Evolutionary conservation across 192 early-diverging fungal species (phyloP).

Genomic region (Coemansia aciculifera): DNA sequence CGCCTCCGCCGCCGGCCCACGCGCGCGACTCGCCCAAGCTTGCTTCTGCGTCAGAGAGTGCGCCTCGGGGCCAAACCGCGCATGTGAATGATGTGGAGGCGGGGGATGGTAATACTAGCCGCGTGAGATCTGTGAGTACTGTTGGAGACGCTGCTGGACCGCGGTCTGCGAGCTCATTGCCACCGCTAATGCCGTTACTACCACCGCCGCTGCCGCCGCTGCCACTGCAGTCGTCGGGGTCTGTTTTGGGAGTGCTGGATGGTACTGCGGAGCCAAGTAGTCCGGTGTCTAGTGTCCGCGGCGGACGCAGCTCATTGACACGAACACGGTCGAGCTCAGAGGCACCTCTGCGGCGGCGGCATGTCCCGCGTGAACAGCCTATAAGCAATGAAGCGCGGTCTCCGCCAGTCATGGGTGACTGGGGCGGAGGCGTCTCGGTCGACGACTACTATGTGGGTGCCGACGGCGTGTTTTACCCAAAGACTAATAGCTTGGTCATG

Average conservation of each 20-base stretch:
- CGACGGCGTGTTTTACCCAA: constrained; percentile 54
- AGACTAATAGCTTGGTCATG: constrained; percentile 33
- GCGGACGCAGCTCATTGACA: constrained; percentile 27
- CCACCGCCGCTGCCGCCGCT: background rate
- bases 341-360: constrained; percentile 28
- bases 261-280: constrained; percentile 46
- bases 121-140: background rate
- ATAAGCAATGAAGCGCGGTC: background rate
- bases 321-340: constrained; percentile 49
- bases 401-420: constrained; percentile 17
- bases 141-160: background rate
- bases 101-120: background rate
- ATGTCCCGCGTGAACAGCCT: constrained; percentile 1
- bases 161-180: background rate
- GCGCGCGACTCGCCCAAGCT: constrained; percentile 17
- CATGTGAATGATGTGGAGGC: background rate
- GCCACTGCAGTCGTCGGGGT: constrained; percentile 10
- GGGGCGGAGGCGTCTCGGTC: constrained; percentile 30
- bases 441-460: constrained; percentile 54
- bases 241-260: constrained; percentile 45
- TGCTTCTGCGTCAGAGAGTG: background rate
- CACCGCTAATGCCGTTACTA: background rate
- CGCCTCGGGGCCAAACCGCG: background rate
- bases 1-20: constrained; percentile 20
- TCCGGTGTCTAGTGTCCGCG: background rate